These are phyloP conservation scores for Neoascochyta sp. DNA, from an alignment of 2,329 filamentous ascomycete genomes.

Conservation along the genomic window DNA sequence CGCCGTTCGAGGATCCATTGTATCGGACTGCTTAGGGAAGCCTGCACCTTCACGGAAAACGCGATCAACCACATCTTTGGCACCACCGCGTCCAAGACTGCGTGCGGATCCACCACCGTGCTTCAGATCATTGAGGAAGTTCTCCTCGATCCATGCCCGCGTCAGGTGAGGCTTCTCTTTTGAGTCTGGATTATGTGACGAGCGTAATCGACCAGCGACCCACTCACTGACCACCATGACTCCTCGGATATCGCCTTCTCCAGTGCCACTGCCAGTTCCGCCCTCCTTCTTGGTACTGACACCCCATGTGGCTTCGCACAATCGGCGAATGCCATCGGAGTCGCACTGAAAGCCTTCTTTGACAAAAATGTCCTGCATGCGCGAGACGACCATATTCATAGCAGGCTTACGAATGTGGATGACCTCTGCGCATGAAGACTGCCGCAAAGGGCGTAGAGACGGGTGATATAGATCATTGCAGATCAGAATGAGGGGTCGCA, in stretches of 20 bases:
- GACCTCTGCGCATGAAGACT: constrained; percentile 80
- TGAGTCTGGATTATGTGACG: constrained; percentile 36
- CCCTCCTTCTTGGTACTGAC: constrained; percentile 68
- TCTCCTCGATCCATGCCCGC: constrained; percentile 70
- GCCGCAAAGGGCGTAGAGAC: constrained; percentile 79
- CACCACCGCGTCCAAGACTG: constrained; percentile 66
- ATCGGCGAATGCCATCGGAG: constrained; percentile 77
- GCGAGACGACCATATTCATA: constrained; percentile 76
- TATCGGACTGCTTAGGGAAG: constrained; percentile 60
- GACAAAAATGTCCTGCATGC: constrained; percentile 79
- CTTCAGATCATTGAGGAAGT: constrained; percentile 64
- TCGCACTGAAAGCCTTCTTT: constrained; percentile 88
- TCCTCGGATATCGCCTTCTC: constrained; percentile 72
- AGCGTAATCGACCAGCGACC: constrained; percentile 69
- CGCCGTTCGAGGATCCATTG: constrained; percentile 51
- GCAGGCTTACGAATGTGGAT: constrained; percentile 88
- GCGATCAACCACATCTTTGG: constrained; percentile 72
- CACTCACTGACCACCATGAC: constrained; percentile 85
- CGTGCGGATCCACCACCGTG: constrained; percentile 69
- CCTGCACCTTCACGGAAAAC: constrained; percentile 76
- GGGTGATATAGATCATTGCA: constrained; percentile 98
- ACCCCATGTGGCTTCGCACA: constrained; percentile 81
- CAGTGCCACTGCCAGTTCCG: constrained; percentile 55
- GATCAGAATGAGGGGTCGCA: constrained; percentile 86
- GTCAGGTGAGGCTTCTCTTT: constrained; percentile 55